Evolutionary conservation across 805 yeast species (phyloP).

Genomic region (Suhomyces prunicola): DNA sequence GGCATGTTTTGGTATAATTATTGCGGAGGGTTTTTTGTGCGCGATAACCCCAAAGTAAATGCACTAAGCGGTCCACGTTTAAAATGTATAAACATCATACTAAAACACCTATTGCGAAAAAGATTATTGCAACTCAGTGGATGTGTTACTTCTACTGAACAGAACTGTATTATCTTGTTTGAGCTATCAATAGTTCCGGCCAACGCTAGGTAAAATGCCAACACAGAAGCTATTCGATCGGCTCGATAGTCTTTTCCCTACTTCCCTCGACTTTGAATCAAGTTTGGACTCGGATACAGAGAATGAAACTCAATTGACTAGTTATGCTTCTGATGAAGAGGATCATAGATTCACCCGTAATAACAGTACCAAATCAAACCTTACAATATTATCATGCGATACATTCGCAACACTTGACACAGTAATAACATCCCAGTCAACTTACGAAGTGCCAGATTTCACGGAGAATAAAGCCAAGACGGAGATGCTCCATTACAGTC

Average conservation of each 20-base stretch:
- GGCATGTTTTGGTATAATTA: not conserved
- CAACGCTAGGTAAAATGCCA: not conserved
- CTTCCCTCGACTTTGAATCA: conserved; percentile 2
- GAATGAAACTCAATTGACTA: not conserved
- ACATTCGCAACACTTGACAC: conserved; percentile 6
- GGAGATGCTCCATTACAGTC: not conserved
- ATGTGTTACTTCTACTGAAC: not conserved
- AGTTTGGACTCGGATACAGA: not conserved
- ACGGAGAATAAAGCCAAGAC: not conserved
- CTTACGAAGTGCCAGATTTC: not conserved
- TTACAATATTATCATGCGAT: conserved; percentile 6
- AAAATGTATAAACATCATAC: not conserved
- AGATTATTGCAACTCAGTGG: not conserved
- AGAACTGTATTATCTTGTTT: not conserved
- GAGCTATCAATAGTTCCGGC: not conserved
- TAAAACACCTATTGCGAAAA: not conserved
- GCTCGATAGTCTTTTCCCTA: conserved; percentile 1
- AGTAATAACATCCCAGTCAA: conserved; percentile 5
- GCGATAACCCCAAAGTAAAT: not conserved
- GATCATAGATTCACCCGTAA: conserved; percentile 5
- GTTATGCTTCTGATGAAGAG: not conserved
- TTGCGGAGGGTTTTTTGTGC: not conserved
- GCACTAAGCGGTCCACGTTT: not conserved
- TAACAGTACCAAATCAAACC: conserved; percentile 11
- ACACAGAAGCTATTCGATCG: conserved; percentile 1